These are phyloP conservation scores for Euphorbia schlechtendalii DNA, from an alignment of 441 rosid species.

Conservation along the genomic window DNA sequence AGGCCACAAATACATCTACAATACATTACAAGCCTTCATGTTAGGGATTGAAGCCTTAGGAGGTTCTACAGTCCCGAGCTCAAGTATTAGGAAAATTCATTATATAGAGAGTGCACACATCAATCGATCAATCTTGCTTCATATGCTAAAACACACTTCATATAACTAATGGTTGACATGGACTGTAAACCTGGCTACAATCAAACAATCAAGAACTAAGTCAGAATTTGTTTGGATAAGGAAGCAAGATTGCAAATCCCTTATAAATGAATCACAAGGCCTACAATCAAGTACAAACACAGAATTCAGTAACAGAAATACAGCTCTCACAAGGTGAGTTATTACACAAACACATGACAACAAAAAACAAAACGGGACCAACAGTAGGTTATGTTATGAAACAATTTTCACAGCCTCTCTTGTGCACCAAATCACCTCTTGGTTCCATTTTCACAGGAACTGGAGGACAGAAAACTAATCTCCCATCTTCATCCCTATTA, in stretches of 20 bases:
- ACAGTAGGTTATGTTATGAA: conserved; percentile 6
- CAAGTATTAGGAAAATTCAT: too few species aligned
- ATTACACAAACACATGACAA: neutral
- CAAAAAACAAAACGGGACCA: neutral
- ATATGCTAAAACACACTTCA: too few species aligned
- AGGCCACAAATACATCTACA: too few species aligned
- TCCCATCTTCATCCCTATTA: conserved; percentile 28
- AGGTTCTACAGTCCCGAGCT: too few species aligned
- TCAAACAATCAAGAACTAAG: neutral
- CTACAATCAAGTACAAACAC: neutral
- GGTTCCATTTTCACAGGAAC: conserved; percentile 75
- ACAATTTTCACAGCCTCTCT: conserved; percentile 33
- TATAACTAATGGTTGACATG: neutral
- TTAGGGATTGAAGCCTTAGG: too few species aligned
- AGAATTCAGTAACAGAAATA: neutral
- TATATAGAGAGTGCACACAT: too few species aligned
- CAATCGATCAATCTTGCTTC: too few species aligned
- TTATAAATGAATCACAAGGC: neutral
- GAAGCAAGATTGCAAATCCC: conserved; percentile 1
- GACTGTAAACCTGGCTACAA: neutral
- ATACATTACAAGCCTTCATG: too few species aligned
- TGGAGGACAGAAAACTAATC: conserved; percentile 56
- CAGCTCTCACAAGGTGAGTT: neutral
- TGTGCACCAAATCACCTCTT: conserved; percentile 35
- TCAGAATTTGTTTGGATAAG: neutral